Percentiles rank a stretch among this genome's conserved stretches.
These are phyloP conservation scores for Cercophora scortea DNA, from an alignment of 495 filamentous ascomycete species.

Conservation along the genomic window DNA sequence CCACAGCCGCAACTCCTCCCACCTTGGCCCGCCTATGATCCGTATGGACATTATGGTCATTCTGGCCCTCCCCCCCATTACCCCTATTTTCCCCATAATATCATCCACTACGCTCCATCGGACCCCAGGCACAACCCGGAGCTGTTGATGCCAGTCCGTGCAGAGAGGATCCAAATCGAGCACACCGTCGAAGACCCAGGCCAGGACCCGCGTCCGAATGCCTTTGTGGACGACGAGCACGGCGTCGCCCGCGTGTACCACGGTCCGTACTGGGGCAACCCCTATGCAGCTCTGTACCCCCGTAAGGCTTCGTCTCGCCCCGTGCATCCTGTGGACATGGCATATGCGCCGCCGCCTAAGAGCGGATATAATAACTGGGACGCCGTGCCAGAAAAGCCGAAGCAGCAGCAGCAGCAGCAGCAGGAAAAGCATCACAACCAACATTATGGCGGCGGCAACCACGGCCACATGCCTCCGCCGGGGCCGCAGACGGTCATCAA, in stretches of 20 bases:
- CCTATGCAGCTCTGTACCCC: conserved; percentile 12
- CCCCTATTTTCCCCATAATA: too few species aligned
- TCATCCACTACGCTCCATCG: too few species aligned
- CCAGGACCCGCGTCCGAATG: conserved; percentile 40
- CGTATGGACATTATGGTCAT: too few species aligned
- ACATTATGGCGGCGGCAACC: neutral
- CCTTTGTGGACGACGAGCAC: conserved; percentile 36
- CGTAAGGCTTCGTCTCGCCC: conserved; percentile 16
- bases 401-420: neutral
- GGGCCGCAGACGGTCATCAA: too few species aligned
- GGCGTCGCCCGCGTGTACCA: conserved; percentile 41
- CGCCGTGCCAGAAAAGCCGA: neutral
- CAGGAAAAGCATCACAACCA: neutral
- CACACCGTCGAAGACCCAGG: conserved; percentile 29
- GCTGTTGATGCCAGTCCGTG: conserved; percentile 27
- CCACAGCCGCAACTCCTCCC: too few species aligned
- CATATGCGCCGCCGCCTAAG: conserved; percentile 17
- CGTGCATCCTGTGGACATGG: conserved; percentile 8
- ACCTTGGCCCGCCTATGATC: too few species aligned
- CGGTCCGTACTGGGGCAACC: conserved; percentile 39
- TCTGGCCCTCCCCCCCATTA: too few species aligned
- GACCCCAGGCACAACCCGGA: conserved; percentile 9
- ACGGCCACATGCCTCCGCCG: neutral
- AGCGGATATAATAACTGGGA: neutral
- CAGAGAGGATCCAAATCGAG: conserved; percentile 34